phyloP scores from a whole-genome alignment of 176 grass and related monocot species.

The Ananas comosus region DNA sequence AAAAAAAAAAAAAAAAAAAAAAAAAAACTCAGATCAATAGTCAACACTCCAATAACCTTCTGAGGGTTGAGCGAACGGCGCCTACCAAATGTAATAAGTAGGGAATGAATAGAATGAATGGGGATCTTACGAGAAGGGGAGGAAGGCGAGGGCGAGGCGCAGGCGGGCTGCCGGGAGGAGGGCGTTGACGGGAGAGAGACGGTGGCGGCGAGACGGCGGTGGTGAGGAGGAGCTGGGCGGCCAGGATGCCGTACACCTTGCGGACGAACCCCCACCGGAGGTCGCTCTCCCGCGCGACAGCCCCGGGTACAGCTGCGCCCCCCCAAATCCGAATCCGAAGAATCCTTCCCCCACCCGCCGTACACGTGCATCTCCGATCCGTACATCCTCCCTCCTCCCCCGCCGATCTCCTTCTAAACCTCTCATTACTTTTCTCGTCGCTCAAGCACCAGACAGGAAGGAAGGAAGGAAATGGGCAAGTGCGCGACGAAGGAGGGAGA shows the following conservation, averaged over 20 bases:
- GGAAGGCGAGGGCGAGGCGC: slow-evolving; percentile 51
- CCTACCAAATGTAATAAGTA: too few relatives aligned
- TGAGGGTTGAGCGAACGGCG: background rate
- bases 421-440: too few relatives aligned
- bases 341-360: slow-evolving; percentile 10
- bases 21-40: too few relatives aligned
- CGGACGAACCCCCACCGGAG: slow-evolving; percentile 97
- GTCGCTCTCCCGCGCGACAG: slow-evolving; percentile 72
- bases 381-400: background rate
- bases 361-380: background rate
- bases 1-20: too few relatives aligned
- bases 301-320: slow-evolving; percentile 88
- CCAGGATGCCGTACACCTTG: slow-evolving; percentile 99
- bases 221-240: slow-evolving; percentile 88
- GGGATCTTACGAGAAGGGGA: slow-evolving; percentile 71
- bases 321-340: slow-evolving; percentile 19
- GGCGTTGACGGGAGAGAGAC: slow-evolving; percentile 73
- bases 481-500: too few relatives aligned
- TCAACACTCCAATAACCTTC: background rate
- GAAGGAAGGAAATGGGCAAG: too few relatives aligned
- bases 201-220: slow-evolving; percentile 59
- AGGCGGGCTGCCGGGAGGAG: slow-evolving; percentile 45
- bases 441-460: too few relatives aligned
- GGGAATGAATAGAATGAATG: too few relatives aligned
- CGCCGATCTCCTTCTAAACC: too few relatives aligned